Evolutionary conservation across 306 rosid genomes (phyloP).

Genomic region (Prinsepia uniflora): DNA sequence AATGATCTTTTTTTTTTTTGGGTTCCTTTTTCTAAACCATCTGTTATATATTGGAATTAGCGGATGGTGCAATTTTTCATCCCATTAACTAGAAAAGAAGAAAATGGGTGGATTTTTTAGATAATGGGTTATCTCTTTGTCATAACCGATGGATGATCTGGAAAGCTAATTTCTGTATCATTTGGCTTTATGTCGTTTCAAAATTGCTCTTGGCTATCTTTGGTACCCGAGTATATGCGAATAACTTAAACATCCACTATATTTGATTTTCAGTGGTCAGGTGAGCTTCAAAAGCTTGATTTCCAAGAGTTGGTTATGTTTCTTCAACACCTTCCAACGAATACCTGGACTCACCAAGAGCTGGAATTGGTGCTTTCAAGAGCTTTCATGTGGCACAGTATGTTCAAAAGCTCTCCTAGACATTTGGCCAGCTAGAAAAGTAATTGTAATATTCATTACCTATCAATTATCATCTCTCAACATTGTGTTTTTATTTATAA

Average conservation of each 20-base stretch:
- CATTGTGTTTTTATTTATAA: not conserved
- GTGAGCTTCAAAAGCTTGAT: constrained; percentile 77
- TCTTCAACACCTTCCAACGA: constrained; percentile 95
- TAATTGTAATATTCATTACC: constrained; percentile 18
- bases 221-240: not conserved
- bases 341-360: constrained; percentile 86
- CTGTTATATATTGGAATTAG: too few species aligned
- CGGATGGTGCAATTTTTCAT: too few species aligned
- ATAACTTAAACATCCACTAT: constrained; percentile 11
- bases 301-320: constrained; percentile 97
- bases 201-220: too few species aligned
- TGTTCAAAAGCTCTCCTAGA: constrained; percentile 95
- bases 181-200: too few species aligned
- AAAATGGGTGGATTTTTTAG: too few species aligned
- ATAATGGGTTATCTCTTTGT: too few species aligned
- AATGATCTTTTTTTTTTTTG: too few species aligned
- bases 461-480: constrained; percentile 11
- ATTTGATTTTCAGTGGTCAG: constrained; percentile 79
- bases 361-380: constrained; percentile 98
- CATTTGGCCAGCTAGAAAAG: constrained; percentile 68
- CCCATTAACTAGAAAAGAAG: too few species aligned
- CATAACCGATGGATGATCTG: not conserved
- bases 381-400: constrained; percentile 98
- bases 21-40: too few species aligned
- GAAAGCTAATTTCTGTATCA: not conserved